phyloP scores from a whole-genome alignment of 441 rosid species.

The Erysimum pusillum region DNA sequence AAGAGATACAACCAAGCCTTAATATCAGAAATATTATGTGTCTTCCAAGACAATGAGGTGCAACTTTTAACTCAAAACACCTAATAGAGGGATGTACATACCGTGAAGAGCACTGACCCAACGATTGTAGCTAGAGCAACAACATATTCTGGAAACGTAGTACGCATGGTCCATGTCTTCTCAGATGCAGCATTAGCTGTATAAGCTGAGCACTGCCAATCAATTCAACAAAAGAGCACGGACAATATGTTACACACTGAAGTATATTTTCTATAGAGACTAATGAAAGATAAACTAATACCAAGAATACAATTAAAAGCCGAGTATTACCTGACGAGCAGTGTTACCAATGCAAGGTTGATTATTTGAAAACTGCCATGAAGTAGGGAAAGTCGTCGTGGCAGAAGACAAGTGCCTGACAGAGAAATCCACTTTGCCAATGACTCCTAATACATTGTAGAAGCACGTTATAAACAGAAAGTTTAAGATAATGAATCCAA shows the following conservation, averaged over 20 bases:
- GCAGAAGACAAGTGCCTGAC: conserved; percentile 91
- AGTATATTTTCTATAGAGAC: conserved; percentile 10
- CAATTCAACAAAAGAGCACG: conserved; percentile 16
- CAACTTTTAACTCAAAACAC: conserved; percentile 25
- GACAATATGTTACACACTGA: conserved; percentile 17
- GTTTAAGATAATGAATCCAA: background rate
- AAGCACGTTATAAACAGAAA: conserved; percentile 10
- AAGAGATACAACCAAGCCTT: conserved; percentile 33
- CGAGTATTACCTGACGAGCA: conserved; percentile 67
- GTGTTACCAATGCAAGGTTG: conserved; percentile 77
- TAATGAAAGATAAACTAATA: background rate
- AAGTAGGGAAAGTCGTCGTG: conserved; percentile 72
- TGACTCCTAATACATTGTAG: conserved; percentile 61
- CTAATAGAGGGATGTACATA: conserved; percentile 49
- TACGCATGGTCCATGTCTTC: conserved; percentile 95
- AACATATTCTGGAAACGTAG: conserved; percentile 97
- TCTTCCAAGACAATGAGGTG: conserved; percentile 14
- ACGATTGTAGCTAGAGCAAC: conserved; percentile 98
- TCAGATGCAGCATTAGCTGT: conserved; percentile 78
- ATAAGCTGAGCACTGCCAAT: conserved; percentile 87
- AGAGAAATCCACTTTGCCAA: conserved; percentile 95
- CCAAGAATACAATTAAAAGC: conserved; percentile 5
- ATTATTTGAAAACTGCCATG: conserved; percentile 64
- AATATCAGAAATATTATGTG: background rate
- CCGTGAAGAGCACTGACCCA: conserved; percentile 98